Base-by-base conservation (phyloP, 768 basidiomycete genomes). In the Suillus subalutaceus region DNA sequence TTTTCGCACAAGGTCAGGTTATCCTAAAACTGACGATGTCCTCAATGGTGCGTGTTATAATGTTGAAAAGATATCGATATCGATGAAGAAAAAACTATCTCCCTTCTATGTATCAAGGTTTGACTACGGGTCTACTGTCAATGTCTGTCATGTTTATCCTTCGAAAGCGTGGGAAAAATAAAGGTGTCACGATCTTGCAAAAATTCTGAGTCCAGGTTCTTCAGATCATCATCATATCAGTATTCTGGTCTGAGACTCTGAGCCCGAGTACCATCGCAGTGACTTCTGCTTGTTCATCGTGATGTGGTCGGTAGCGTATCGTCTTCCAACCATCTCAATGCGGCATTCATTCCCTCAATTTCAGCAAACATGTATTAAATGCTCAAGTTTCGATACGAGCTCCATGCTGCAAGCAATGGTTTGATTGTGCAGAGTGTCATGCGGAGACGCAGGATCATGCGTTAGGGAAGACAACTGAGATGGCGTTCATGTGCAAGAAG, bases 331-430 rank as follows among this genome's bases (percentile, higher is more conserved):
- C 35, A 46, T 55, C 8, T 46, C 58, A 23, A 26, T 48, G 12
- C 40, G 37, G 56, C 20, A 44, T 58, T 69, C 23, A 65, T 30
- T 50, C 16, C 8, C 46, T 35, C 26, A 38, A 41, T 68, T 62
- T 32, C 65, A 97, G 96, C 81, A 97, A 97, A 84, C 97, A 99
- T 74, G 86, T 99, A 67, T 81, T 99, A 60, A 99, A 99, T 79
- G 94, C 93, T 0, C 97, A 99, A 80, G 97, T 97, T 30, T 86
- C 96, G 44, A 93, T 99, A 71, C 91, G 97, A 35, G 94, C 97
- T 6, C 96, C 96, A 4, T 99, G 97, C 79, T 99, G 97, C 87
- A 92, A 93, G 77, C 91, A 90, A 72, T 99, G 97, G 96, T 99
- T 88, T 74, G 97, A 99, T 82, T 99, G 97, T 73, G 82, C 96